Evolutionary conservation across 202 grass and related monocot species (phyloP), one percentile per base, ranked within the genome.

Genomic region (Tripidium arundinaceum): DNA sequence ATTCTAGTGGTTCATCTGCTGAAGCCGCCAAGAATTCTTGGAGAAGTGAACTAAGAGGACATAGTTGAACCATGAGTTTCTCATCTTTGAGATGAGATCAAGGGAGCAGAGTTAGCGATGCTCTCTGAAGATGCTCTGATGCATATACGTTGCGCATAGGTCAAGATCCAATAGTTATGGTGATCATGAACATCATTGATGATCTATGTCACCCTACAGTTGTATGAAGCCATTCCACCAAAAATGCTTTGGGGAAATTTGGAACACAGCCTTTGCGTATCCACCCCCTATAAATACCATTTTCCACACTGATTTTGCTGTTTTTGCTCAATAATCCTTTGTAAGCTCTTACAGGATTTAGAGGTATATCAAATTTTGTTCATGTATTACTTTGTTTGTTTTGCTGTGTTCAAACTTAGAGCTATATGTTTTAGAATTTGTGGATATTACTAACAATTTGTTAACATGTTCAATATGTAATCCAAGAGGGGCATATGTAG

Each of bases 11-110:
- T 76, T 77, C 71, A 16, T 89, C 93, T 64, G 84, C 79, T 60
- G 87, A 92, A 78, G 91, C 89, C 47, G 94, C 91, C 13, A 94
- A 97, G 39, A 94, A 92, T 72, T 94, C 87, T 65, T 92, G 91
- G 91, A 94, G 83, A 83, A 97, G 50, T 69, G 91, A 94, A 83
- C 89, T 78, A 64, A 91, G 85, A 75, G 85, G 62, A 45, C 83
- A 88, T 16, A 80, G 55, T 74, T 91, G 78, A 88, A 82, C 65
- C 59, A 46, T 54, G 34, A 54, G 16, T 22, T 43, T 62, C 37
- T 81, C 58, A 54, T 77, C 70, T 62, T 71, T 57, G 13, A 81
- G 18, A 84, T 27, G 60, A 40, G 26, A 75, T 75, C 2, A 76
- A 65, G 63, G 36, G 12, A 39, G 9, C 54, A 49, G 31, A 27